Evolutionary conservation across 2,329 filamentous ascomycete species (phyloP), one percentile per base, ranked within the genome.

Genomic region (Phaeoacremonium minimum): DNA sequence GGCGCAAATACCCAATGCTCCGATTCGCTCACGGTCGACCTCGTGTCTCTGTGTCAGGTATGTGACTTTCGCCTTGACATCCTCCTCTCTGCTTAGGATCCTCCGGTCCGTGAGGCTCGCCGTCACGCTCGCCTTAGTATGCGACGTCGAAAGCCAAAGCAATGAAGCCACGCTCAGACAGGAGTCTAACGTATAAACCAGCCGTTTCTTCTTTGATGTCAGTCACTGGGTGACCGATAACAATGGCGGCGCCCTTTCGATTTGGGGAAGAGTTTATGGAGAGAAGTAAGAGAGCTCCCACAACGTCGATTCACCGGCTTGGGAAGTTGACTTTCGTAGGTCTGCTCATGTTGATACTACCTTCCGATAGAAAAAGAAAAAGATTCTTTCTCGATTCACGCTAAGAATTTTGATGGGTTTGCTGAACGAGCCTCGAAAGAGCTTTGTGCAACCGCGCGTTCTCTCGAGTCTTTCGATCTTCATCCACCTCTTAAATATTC

Each of bases 181-280:
- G 48, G 1, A 38, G 15, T 4, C 44, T 40, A 12, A 60, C 60
- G 32, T 66, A 58, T 26, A 51, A 35, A 6, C 46, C 50, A 3
- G 60, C 28, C 1, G 61, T 53, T 43, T 66, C 61, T 42, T 66
- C 63, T 39, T 67, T 67, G 28, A 65, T 45, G 12, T 42, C 48
- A 30, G 43, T 54, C 28, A 38, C 37, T 1, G 60, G 61, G 39
- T 63, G 57, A 29, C 46, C 39, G 35, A 61, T 40, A 13, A 60
- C 48, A 12, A 62, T 33, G 14, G 40, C 42, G 9, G 44, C 35
- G 14, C 18, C 6, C 16, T 29, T 28, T 28, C 28, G n/a, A 34
- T 29, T 17, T n/a, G 20, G 30, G 12, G 37, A 32, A 14, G 28
- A 13, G 15, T 19, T 4, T 7, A 28, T 22, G 4, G 20, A 2